phyloP scores from a whole-genome alignment of 805 yeast genomes.

The Candida insectorum region DNA sequence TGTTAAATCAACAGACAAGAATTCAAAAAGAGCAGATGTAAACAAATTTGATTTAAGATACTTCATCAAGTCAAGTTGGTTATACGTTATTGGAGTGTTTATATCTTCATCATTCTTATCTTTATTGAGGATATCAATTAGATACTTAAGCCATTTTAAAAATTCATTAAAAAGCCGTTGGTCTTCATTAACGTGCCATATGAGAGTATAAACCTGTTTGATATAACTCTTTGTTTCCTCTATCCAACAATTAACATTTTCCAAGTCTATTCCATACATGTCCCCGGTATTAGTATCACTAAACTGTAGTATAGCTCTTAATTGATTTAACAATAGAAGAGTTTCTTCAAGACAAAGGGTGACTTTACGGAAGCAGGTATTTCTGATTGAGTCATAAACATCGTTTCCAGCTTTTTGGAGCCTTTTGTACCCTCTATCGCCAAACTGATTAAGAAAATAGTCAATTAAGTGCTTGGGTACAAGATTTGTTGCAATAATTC shows the following conservation, averaged over 20 bases:
- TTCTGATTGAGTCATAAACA: constrained; percentile 49
- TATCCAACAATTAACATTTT: constrained; percentile 5
- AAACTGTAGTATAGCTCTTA: constrained; percentile 43
- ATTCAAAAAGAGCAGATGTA: constrained; percentile 16
- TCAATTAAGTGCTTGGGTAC: constrained; percentile 48
- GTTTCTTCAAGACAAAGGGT: constrained; percentile 57
- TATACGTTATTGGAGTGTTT: constrained; percentile 10
- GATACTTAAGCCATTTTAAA: constrained; percentile 40
- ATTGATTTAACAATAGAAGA: constrained; percentile 41
- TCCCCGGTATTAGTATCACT: constrained; percentile 8
- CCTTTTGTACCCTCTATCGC: constrained; percentile 60
- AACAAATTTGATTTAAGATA: constrained; percentile 23
- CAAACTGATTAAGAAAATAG: constrained; percentile 63
- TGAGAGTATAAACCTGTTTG: constrained; percentile 31
- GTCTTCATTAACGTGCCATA: constrained; percentile 45
- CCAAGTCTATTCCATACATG: constrained; percentile 8
- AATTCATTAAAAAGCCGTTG: constrained; percentile 44
- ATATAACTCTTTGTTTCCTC: constrained; percentile 20
- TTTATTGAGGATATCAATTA: constrained; percentile 33
- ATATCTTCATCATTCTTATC: constrained; percentile 31
- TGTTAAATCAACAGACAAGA: constrained; percentile 14
- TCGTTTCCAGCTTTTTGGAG: constrained; percentile 51
- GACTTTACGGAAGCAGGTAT: constrained; percentile 45
- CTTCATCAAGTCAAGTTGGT: constrained; percentile 19
- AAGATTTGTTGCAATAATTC: constrained; percentile 43